Base-by-base conservation (phyloP, 805 yeast genomes). In the Starmerella geochares region DNA sequence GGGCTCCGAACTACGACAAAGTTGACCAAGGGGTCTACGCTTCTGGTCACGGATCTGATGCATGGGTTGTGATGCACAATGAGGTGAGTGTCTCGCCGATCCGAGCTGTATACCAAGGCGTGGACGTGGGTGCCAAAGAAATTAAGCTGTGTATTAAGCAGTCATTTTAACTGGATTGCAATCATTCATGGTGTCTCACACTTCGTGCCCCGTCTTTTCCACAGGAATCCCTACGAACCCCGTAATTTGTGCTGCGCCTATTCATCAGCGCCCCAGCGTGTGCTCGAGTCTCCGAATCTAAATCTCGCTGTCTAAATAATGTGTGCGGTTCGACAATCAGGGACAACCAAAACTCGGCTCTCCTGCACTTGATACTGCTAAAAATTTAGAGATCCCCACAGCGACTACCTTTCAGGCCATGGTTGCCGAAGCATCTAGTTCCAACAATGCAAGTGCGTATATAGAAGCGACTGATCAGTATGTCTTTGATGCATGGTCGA, bases 1-100 rank as follows among this genome's bases (percentile, higher is more conserved):
- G 98, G 98, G 71, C 72, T 39, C 98, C 98, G 0, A 78, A 87
- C 62, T 86, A 86, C 65, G 75, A 74, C 39, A 66, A 72, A 21
- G 86, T 83, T 13, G 83, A 81, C 61, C 68, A 75, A 44, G 71
- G 74, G 8, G 76, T 78, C 13, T 59, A 64, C 17, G 67, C 60
- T 13, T 68, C 72, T 17, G 64, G 66, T 2, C 69, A 64, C 1
- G 75, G 78, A 43, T 75, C 77, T 29, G 96, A 87, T 62, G 87
- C 84, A 49, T 74, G 82, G 66, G 80, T 79, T 3, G 71, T 87
- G 19, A 73, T 77, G 51, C 71, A 76, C 45, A 85, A 83, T 40
- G 73, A 74, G 45, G 76, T 82, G 40, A 78, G 57, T 7, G 55
- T 59, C 13, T 52, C 62, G 23, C 61, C 62, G 5, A 46, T 59